phyloP scores from a whole-genome alignment of 768 basidiomycete genomes.

The Hygrocybe coccinea region DNA sequence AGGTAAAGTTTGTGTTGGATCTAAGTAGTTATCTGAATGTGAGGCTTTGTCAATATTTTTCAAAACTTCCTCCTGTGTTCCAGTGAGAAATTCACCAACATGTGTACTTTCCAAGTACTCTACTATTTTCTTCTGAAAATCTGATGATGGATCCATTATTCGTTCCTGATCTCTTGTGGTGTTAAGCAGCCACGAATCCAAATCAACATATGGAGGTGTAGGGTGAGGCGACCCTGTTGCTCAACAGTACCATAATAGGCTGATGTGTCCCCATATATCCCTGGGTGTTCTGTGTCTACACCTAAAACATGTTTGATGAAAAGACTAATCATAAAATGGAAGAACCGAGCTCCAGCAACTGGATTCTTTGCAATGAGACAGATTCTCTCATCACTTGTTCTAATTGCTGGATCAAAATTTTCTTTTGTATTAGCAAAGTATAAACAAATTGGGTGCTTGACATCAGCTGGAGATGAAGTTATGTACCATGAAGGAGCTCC shows the following conservation, averaged over 20 bases:
- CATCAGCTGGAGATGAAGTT: constrained; percentile 29
- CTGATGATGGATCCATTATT: constrained; percentile 17
- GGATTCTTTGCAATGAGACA: constrained; percentile 25
- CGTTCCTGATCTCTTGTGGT: constrained; percentile 30
- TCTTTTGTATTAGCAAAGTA: constrained; percentile 24
- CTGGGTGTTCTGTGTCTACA: constrained; percentile 12
- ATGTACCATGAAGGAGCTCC: constrained; percentile 27
- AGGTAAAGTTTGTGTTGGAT: constrained; percentile 23
- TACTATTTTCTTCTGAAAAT: constrained; percentile 19
- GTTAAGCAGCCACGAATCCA: constrained; percentile 30
- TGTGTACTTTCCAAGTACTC: constrained; percentile 22
- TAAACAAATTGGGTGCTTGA: constrained; percentile 28
- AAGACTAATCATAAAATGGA: constrained; percentile 18
- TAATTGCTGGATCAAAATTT: constrained; percentile 12
- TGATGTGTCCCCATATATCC: constrained; percentile 26
- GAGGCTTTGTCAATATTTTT: constrained; percentile 4
- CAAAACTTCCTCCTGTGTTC: constrained; percentile 20
- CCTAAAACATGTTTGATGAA: constrained; percentile 27
- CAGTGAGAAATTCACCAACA: constrained; percentile 29
- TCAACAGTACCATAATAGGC: constrained; percentile 34
- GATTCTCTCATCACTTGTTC: constrained; percentile 8
- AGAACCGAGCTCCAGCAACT: constrained; percentile 27
- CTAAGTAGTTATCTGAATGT: constrained; percentile 4
- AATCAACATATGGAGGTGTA: constrained; percentile 37
- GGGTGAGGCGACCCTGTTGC: constrained; percentile 32